phyloP scores from a whole-genome alignment of 306 rosid genomes.

The Amphicarpaea edgeworthii region DNA sequence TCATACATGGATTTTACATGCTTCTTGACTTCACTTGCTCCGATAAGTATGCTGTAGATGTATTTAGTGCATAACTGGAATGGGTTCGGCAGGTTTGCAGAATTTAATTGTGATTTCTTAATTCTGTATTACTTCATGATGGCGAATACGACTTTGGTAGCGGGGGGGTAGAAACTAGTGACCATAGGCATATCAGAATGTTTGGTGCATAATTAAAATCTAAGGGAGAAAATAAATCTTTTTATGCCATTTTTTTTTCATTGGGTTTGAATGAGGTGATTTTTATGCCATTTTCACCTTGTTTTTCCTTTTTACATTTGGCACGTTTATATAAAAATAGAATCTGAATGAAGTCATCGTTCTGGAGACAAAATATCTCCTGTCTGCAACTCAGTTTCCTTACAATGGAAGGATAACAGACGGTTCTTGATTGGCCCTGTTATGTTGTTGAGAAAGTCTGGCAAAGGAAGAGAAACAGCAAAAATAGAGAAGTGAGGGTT shows the following conservation, averaged over 20 bases:
- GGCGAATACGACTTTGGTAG: not conserved
- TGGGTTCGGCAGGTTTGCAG: not conserved
- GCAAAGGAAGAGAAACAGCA: not conserved
- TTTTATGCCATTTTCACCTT: not conserved
- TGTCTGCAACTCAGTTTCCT: not conserved
- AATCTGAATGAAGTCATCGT: not conserved
- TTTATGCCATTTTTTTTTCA: not conserved
- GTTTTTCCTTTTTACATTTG: not conserved
- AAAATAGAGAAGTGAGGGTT: conserved; percentile 4
- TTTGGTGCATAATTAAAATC: not conserved
- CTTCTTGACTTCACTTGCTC: conserved; percentile 10
- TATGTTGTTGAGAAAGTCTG: conserved; percentile 4
- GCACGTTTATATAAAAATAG: not conserved
- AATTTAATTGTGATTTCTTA: conserved; percentile 8
- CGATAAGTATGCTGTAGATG: not conserved
- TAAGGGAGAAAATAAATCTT: not conserved
- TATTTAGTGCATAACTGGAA: not conserved
- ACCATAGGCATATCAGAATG: conserved; percentile 12
- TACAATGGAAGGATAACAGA: not conserved
- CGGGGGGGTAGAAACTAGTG: conserved; percentile 8
- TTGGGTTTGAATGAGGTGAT: not conserved
- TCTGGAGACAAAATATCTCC: not conserved
- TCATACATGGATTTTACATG: not conserved
- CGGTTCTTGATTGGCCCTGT: not conserved
- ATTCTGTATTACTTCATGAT: conserved; percentile 8